Base-by-base conservation (phyloP, 2,329 filamentous ascomycete species). In the Colletotrichum paranaense region DNA sequence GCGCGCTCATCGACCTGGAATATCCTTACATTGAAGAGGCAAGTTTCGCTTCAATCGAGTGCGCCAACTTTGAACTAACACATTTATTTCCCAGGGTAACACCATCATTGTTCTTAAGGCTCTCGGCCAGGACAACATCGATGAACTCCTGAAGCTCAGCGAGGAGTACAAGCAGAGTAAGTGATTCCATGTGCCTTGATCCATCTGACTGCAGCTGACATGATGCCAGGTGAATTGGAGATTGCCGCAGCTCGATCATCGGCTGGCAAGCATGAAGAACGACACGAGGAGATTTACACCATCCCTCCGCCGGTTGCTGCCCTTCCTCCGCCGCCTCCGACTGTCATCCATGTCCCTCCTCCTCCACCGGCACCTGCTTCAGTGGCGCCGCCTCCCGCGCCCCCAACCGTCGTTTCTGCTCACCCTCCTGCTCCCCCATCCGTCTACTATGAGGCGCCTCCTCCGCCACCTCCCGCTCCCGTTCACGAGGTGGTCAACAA, bases 1-100 rank as follows among this genome's bases (percentile, higher is more conserved):
- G 92, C 74, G 95, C 94, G 1, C 89, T 98, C 42, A 92, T 94
- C 75, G 94, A 98, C 75, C 87, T 97, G 16, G 93, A 94, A 14
- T 98, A 98, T 82, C 94, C 94, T 0, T 98, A 92, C 78, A 89
- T 94, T 68, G 94, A 97, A 85, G 95, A 98, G 88, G 94, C 95
- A 82, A 77, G 90, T 81, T 46, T 35, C 56, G 26, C 8, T 62
- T 11, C 6, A 1, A 5, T 2, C 72, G 16, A 32, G 7, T 2
- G 8, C 49, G 53, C 14, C 12, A 6, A 19, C 1, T n/a, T 12
- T 19, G 9, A 3, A 49, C 42, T 49, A 12, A n/a, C 49, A 53
- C 14, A 64, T 42, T 24, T 1, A 64, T 42, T 24, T 5, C 68
- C 42, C 76, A 97, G 94, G 94, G 93, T 52, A 92, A 93, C 76